phyloP scores from a whole-genome alignment of 2,329 filamentous ascomycete genomes.

The Botrytis aclada region DNA sequence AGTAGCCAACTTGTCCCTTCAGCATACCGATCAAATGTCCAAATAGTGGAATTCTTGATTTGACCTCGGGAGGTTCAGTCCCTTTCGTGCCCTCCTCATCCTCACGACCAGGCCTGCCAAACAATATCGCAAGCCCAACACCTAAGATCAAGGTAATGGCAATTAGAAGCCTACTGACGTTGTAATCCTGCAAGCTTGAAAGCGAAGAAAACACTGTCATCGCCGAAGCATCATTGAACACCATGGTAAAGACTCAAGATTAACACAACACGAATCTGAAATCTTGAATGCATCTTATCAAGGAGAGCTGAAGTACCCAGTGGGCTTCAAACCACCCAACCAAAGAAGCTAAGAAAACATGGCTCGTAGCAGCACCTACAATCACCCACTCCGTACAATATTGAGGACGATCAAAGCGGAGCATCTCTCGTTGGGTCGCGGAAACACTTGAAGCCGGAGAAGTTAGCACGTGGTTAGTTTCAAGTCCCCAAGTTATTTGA shows the following conservation, averaged over 20 bases:
- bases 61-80: constrained; percentile 44
- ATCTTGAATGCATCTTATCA: not conserved
- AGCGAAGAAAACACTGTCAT: not conserved
- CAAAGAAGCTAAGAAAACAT: not conserved
- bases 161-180: not conserved
- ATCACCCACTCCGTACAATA: not conserved
- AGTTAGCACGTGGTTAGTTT: too few relatives aligned
- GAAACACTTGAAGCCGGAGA: not conserved
- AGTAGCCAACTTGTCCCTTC: constrained; percentile 40
- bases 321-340: too few relatives aligned
- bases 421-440: not conserved
- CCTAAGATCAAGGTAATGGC: not conserved
- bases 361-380: not conserved
- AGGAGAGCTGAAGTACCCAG: not conserved
- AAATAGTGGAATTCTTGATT: constrained; percentile 43
- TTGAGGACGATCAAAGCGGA: not conserved
- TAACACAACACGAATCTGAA: not conserved
- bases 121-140: not conserved
- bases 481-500: not conserved
- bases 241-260: not conserved
- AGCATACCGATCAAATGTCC: constrained; percentile 48
- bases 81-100: not conserved
- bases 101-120: not conserved
- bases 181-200: not conserved
- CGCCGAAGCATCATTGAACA: not conserved